Evolutionary conservation across 139 green algal genomes (phyloP).

Genomic region (Zygnema circumcarinatum): DNA sequence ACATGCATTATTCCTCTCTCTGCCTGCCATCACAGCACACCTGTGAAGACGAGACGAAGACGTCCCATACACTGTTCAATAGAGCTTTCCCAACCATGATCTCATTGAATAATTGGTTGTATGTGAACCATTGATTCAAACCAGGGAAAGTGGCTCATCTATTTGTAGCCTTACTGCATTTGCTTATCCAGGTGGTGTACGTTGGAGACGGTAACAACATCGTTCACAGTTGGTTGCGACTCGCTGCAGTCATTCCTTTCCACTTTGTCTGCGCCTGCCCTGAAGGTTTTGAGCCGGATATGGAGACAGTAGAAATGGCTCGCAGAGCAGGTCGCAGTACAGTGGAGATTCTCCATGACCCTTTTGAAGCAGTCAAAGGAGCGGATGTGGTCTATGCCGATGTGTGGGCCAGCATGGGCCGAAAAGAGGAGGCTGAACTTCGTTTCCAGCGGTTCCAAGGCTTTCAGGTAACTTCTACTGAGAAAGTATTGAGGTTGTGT

Average conservation of each 20-base stretch:
- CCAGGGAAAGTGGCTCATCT: too few species aligned
- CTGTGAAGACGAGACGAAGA: too few species aligned
- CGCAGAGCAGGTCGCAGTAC: conserved; percentile 67
- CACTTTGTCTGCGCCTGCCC: conserved; percentile 95
- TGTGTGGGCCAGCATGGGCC: conserved; percentile 98
- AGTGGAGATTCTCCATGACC: conserved; percentile 73
- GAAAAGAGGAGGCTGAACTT: conserved; percentile 92
- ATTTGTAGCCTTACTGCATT: neutral
- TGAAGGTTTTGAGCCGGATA: conserved; percentile 84
- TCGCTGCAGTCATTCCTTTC: conserved; percentile 85
- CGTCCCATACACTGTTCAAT: too few species aligned
- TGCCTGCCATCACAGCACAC: too few species aligned
- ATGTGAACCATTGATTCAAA: too few species aligned
- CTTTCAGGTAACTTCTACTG: conserved; percentile 91
- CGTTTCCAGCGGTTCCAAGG: conserved; percentile 82
- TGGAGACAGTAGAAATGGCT: conserved; percentile 76
- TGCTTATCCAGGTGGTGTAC: conserved; percentile 74
- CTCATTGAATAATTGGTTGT: too few species aligned
- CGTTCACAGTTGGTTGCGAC: conserved; percentile 91
- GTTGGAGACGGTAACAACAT: conserved; percentile 99
- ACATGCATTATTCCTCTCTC: neutral
- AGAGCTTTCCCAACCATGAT: too few species aligned
- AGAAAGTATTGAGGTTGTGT: neutral
- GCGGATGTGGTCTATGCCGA: conserved; percentile 98
- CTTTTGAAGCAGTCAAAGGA: conserved; percentile 81